Conservation (phyloP, 176 grass and related monocot species). For the Triticum urartu region DNA sequence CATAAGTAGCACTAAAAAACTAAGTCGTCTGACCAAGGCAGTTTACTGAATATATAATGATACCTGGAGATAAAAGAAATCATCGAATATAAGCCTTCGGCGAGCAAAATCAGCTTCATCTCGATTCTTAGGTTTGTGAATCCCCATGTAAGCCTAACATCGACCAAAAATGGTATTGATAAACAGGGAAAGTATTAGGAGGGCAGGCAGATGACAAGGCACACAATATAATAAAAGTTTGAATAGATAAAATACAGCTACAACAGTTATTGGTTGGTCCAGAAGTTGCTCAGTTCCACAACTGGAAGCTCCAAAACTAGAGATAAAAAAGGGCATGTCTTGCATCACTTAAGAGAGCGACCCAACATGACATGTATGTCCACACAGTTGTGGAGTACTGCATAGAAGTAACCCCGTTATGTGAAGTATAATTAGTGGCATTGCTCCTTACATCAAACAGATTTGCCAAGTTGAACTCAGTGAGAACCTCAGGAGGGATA, state of each 20-base stretch:
- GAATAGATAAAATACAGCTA: slow-evolving; percentile 19
- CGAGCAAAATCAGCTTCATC: slow-evolving; percentile 93
- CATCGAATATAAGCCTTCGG: slow-evolving; percentile 93
- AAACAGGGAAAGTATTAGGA: not conserved
- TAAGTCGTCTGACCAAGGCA: not conserved
- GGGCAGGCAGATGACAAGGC: not conserved
- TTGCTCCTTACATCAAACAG: slow-evolving; percentile 74
- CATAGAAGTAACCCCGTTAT: not conserved
- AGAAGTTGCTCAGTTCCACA: not conserved
- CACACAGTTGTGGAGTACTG: not conserved
- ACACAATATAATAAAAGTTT: not conserved
- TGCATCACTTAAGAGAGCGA: not conserved
- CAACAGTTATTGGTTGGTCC: slow-evolving; percentile 19
- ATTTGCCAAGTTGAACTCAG: slow-evolving; percentile 82
- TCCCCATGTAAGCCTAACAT: slow-evolving; percentile 92
- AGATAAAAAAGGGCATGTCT: not conserved
- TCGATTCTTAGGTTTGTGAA: slow-evolving; percentile 73
- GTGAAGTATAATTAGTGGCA: slow-evolving; percentile 27
- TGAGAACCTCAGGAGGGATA: slow-evolving; percentile 74
- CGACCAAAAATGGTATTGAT: slow-evolving; percentile 18
- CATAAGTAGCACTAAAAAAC: not conserved
- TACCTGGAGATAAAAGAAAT: slow-evolving; percentile 99
- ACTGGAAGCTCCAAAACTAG: not conserved
- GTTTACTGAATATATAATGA: slow-evolving; percentile 22
- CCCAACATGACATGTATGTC: slow-evolving; percentile 1